Conservation (phyloP, 768 basidiomycete species). For the Rhodotorula graminis region DNA sequence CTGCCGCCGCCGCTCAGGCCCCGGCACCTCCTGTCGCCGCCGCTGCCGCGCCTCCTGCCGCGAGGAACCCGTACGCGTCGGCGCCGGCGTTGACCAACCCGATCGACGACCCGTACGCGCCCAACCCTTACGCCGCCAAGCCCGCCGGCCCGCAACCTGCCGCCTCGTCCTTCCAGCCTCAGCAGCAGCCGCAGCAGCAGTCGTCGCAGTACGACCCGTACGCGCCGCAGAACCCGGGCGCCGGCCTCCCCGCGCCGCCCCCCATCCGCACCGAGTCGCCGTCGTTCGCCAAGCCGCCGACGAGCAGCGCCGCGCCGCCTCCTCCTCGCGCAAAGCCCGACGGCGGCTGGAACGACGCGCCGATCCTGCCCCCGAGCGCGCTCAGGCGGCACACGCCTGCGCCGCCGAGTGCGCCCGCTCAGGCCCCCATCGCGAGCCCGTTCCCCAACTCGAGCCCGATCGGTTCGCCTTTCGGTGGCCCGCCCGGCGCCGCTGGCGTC, state of each 20-base stretch:
- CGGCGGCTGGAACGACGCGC: constrained; percentile 35
- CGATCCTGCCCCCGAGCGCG: constrained; percentile 3
- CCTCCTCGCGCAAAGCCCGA: constrained; percentile 34
- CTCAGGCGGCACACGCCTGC: constrained; percentile 25
- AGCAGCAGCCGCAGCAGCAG: background rate
- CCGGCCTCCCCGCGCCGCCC: constrained; percentile 32
- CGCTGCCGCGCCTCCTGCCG: no score
- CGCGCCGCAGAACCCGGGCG: constrained; percentile 14
- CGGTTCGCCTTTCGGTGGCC: constrained; percentile 1
- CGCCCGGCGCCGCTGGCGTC: constrained; percentile 33
- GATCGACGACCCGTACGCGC: constrained; percentile 42
- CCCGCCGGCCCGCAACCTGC: background rate
- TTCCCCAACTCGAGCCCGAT: constrained; percentile 35
- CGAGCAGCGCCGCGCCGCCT: constrained; percentile 7
- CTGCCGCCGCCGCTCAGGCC: background rate
- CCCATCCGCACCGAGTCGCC: constrained; percentile 28
- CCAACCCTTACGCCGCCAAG: constrained; percentile 19
- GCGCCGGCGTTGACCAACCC: constrained; percentile 38
- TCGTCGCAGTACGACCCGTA: background rate
- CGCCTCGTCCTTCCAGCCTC: no score
- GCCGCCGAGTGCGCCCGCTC: background rate
- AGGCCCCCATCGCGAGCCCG: constrained; percentile 32
- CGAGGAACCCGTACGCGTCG: constrained; percentile 42
- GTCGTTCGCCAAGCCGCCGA: constrained; percentile 1
- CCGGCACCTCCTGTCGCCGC: background rate